phyloP scores from a whole-genome alignment of 2,329 filamentous ascomycete genomes.

The Aspergillus persii region DNA sequence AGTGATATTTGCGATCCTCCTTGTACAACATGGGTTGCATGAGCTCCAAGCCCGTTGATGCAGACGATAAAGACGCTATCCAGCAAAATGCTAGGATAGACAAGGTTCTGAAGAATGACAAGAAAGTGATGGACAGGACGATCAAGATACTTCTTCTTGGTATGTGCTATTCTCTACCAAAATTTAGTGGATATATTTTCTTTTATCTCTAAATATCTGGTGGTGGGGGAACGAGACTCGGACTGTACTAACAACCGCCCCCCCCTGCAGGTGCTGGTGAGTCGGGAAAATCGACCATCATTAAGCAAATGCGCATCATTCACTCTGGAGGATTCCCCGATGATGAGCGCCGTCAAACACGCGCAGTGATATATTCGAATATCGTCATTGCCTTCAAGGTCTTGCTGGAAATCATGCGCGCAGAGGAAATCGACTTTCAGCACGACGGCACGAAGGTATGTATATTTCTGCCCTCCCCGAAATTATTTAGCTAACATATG shows the following conservation, averaged over 20 bases:
- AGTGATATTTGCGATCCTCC: background rate
- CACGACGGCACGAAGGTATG: slow-evolving; percentile 73
- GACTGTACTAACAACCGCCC: background rate
- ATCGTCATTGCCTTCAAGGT: slow-evolving; percentile 88
- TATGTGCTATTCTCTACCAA: slow-evolving; percentile 49
- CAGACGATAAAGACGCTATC: slow-evolving; percentile 41
- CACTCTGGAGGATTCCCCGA: slow-evolving; percentile 89
- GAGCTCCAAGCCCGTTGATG: slow-evolving; percentile 40
- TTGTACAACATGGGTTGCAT: slow-evolving; percentile 44
- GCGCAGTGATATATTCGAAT: slow-evolving; percentile 94
- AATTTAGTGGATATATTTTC: background rate
- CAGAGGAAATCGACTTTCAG: slow-evolving; percentile 76
- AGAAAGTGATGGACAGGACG: slow-evolving; percentile 80
- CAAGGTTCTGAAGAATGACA: slow-evolving; percentile 77
- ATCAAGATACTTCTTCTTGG: slow-evolving; percentile 92
- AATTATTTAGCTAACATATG: slow-evolving; percentile 10
- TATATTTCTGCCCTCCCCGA: background rate
- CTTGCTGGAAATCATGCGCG: slow-evolving; percentile 85
- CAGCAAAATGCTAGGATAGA: slow-evolving; percentile 69
- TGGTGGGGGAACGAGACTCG: background rate
- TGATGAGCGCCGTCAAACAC: slow-evolving; percentile 87
- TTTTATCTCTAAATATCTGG: background rate
- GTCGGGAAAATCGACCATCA: slow-evolving; percentile 91
- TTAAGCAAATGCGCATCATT: slow-evolving; percentile 99
- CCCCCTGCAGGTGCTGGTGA: slow-evolving; percentile 75